These are phyloP conservation scores for Alternaria metachromatica DNA, from an alignment of 2,329 filamentous ascomycete genomes.

Conservation along the genomic window DNA sequence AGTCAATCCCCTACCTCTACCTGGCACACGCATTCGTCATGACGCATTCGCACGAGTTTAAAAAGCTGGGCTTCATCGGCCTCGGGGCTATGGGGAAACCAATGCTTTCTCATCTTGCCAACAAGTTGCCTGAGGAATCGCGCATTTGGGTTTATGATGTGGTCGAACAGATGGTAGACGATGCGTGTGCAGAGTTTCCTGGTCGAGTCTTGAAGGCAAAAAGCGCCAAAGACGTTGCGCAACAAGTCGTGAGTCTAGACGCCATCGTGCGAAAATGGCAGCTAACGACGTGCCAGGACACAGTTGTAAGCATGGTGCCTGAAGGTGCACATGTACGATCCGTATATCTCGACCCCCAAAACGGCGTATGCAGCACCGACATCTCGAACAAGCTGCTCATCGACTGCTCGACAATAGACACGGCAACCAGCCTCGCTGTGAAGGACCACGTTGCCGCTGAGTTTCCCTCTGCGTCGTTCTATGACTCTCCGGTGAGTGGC, in stretches of 20 bases:
- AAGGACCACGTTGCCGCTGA: conserved; percentile 48
- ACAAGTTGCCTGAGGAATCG: conserved; percentile 53
- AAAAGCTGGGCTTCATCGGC: conserved; percentile 59
- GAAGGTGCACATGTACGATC: conserved; percentile 59
- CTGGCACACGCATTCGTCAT: conserved; percentile 17
- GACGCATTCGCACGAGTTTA: conserved; percentile 28
- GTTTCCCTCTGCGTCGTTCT: conserved; percentile 56
- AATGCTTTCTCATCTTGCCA: conserved; percentile 59
- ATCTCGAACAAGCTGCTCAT: conserved; percentile 57
- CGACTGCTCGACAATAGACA: conserved; percentile 65
- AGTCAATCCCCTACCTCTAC: background rate
- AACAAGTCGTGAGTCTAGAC: conserved; percentile 53
- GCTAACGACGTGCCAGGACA: conserved; percentile 46
- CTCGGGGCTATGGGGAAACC: conserved; percentile 63
- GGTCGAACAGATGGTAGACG: conserved; percentile 51
- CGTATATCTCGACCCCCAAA: conserved; percentile 57
- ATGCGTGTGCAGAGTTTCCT: conserved; percentile 52
- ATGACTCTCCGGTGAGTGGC: conserved; percentile 62
- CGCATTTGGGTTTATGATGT: conserved; percentile 60
- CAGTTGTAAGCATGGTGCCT: conserved; percentile 62
- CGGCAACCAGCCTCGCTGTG: conserved; percentile 57
- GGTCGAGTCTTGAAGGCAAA: conserved; percentile 48
- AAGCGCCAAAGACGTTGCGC: conserved; percentile 58
- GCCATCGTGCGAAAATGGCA: background rate
- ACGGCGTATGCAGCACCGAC: conserved; percentile 53